A percentile compares a stretch with the other conserved stretches of the same genome.
These are phyloP conservation scores for Vanrija sp. DNA, from an alignment of 1,284 basidiomycete species.

Conservation along the genomic window DNA sequence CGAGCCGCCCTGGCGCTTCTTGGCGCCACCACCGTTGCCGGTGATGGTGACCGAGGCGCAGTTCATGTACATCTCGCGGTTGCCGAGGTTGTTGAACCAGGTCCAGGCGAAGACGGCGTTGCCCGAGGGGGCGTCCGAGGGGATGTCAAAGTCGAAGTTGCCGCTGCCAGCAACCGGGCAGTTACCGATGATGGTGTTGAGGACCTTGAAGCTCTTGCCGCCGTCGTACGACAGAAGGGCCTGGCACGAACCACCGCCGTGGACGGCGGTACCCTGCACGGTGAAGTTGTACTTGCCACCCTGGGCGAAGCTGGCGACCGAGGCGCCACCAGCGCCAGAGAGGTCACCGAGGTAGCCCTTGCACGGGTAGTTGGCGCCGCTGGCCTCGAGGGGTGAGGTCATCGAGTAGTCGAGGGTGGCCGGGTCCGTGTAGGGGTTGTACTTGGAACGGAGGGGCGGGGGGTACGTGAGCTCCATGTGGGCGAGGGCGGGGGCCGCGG, in stretches of 20 bases:
- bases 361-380: constrained; percentile 47
- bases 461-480: constrained; percentile 45
- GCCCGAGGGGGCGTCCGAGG: constrained; percentile 40
- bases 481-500: constrained; percentile 27
- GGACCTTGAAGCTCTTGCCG: constrained; percentile 49
- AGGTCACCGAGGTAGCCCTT: constrained; percentile 46
- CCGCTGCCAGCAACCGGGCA: constrained; percentile 30
- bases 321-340: constrained; percentile 19
- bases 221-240: constrained; percentile 48
- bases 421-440: constrained; percentile 35
- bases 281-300: constrained; percentile 34
- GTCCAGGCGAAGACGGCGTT: constrained; percentile 51
- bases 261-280: constrained; percentile 42
- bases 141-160: constrained; percentile 40
- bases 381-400: constrained; percentile 40
- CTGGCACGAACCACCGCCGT: constrained; percentile 50
- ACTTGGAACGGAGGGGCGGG: constrained; percentile 32
- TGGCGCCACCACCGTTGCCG: constrained; percentile 30
- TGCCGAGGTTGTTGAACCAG: constrained; percentile 50
- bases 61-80: constrained; percentile 49
- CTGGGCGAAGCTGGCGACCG: constrained; percentile 36
- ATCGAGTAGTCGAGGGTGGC: constrained; percentile 43
- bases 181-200: constrained; percentile 46
- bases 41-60: constrained; percentile 49
- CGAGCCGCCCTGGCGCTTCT: neutral